These are phyloP conservation scores for Calocybe gangraenosa DNA, from an alignment of 768 basidiomycete genomes.

Conservation along the genomic window DNA sequence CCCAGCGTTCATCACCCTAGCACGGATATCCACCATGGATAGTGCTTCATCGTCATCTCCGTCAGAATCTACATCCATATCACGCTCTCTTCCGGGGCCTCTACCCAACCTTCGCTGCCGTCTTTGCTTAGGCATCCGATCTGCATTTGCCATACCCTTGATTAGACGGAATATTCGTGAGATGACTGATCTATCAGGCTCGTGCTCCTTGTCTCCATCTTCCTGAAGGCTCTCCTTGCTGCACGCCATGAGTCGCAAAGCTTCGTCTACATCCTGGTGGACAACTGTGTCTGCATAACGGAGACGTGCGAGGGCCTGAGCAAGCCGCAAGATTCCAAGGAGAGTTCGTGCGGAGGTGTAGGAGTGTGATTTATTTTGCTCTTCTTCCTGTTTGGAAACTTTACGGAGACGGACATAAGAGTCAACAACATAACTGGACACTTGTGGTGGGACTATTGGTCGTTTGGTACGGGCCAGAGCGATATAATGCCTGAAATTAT, in stretches of 20 bases:
- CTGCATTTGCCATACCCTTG: constrained; percentile 70
- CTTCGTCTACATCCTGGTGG: constrained; percentile 91
- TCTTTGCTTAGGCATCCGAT: constrained; percentile 23
- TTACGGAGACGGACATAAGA: constrained; percentile 96
- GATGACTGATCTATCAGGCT: constrained; percentile 71
- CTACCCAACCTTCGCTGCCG: constrained; percentile 55
- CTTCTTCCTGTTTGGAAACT: constrained; percentile 85
- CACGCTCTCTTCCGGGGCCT: constrained; percentile 67
- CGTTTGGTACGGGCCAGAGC: constrained; percentile 84
- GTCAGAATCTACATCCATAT: constrained; percentile 66
- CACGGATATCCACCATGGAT: constrained; percentile 83
- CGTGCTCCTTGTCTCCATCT: constrained; percentile 65
- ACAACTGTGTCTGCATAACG: constrained; percentile 80
- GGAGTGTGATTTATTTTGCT: constrained; percentile 82
- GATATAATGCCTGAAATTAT: constrained; percentile 77
- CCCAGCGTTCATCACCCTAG: constrained; percentile 79
- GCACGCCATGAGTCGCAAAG: constrained; percentile 93
- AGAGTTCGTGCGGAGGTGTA: constrained; percentile 97
- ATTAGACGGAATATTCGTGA: constrained; percentile 90
- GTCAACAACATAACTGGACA: constrained; percentile 91
- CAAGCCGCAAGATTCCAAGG: constrained; percentile 88
- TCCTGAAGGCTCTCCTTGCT: constrained; percentile 90
- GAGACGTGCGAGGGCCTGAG: constrained; percentile 92
- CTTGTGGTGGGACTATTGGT: constrained; percentile 83
- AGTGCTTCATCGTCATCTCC: constrained; percentile 72